Base-by-base conservation (phyloP, 768 basidiomycete species). In the Lentinula raphanica region DNA sequence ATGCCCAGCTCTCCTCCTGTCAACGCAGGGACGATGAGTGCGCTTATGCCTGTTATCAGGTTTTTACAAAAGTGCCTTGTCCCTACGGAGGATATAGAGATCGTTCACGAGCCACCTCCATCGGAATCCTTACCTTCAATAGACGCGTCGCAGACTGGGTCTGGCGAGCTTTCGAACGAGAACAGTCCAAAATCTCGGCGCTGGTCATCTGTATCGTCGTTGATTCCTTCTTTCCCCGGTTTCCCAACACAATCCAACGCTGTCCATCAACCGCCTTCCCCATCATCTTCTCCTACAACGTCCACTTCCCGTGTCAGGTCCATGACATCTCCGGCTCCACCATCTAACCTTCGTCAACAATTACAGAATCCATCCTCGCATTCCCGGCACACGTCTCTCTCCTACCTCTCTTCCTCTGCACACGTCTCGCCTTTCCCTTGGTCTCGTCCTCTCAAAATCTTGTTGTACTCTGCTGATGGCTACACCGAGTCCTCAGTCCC, bases 401-500 rank as follows among this genome's bases (percentile, higher is more conserved):
- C 28, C 51, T n/a, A 29, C 7, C 57, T 57, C 40, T 49, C 49
- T 58, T 68, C 31, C 65, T 71, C 56, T 70, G 28, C 82, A 79
- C 60, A 80, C 82, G 28, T 76, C 6, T 42, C 53, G 11, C 45
- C 54, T 3, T 54, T 36, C 17, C 53, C 53, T 8, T 56, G 59
- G 71, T 57, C 59, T 21, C 74, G 80, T 29, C 89, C 88, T 5
- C 74, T 86, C 56, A 91, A 92, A 67, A 74, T 94, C 56, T 79
- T 94, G 60, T 69, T 94, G 28, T 90, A 92, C 70, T 89, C 87
- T 17, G 81, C 87, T 17, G 93, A 95, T 68, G 93, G 92, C 49
- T 94, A 96, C 74, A 98, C 96, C 23, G 95, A 98, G 71, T 90
- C 91, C 9, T 90, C 88, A 25, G 85, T 95, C 5, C 85, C 93